A percentile compares a stretch with the other conserved stretches of the same genome.
Conservation (phyloP, 2,329 filamentous ascomycete species). For the Paracorniculantispora psalliotae region DNA sequence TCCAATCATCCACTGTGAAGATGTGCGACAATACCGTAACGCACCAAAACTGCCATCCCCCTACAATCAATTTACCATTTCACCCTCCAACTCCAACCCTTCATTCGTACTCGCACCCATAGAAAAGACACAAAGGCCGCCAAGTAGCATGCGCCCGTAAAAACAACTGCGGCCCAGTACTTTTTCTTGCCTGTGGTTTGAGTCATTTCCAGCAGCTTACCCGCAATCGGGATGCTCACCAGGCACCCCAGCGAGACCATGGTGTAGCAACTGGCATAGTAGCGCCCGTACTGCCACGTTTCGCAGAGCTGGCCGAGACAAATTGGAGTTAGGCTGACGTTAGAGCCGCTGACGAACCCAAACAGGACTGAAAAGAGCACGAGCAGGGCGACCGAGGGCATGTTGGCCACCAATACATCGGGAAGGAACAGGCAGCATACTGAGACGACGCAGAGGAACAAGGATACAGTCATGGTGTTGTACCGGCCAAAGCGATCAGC, state of each 20-base stretch:
- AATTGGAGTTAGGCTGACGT: conserved; percentile 72
- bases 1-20: no score
- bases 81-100: background rate
- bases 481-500: conserved; percentile 75
- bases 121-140: conserved; percentile 10
- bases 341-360: conserved; percentile 74
- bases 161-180: conserved; percentile 1
- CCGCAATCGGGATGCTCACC: conserved; percentile 42
- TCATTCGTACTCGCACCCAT: conserved; percentile 9
- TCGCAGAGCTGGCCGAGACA: conserved; percentile 77
- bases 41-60: no score
- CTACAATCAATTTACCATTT: background rate
- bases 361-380: conserved; percentile 68
- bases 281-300: conserved; percentile 68
- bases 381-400: conserved; percentile 38
- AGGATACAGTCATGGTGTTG: conserved; percentile 70
- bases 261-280: conserved; percentile 73
- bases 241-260: conserved; percentile 67
- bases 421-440: conserved; percentile 70
- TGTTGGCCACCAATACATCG: conserved; percentile 31
- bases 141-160: background rate
- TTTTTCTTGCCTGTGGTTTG: conserved; percentile 4
- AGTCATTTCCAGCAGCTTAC: conserved; percentile 23
- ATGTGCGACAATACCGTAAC: no score
- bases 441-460: conserved; percentile 48